Evolutionary conservation across 1,139 yeast species (phyloP), one percentile per base, ranked within the genome.

Genomic region (Kodamaea suecica): DNA sequence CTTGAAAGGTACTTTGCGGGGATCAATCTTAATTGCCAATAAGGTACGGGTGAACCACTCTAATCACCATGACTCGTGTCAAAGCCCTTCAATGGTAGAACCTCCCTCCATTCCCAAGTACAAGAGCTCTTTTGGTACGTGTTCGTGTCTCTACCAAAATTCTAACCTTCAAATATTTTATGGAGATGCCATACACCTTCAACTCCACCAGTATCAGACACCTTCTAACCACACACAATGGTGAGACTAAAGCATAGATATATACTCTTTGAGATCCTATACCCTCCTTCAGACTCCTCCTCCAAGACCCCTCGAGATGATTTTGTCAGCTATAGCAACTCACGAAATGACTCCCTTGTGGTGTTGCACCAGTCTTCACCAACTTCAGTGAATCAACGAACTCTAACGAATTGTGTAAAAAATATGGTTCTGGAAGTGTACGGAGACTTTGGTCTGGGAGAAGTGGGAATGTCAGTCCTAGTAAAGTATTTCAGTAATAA

Each of bases 221-320:
- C n/a, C n/a, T n/a, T n/a, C n/a, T n/a, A n/a, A n/a, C n/a, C n/a
- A n/a, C n/a, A n/a, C n/a, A n/a, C 7, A 11, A 88, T 90, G 97
- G 97, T 90, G 16, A 74, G 97, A 51, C 68, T 88, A 30, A 90
- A 90, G 57, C 82, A 88, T 21, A 66, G 97, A 45, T 90, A 90
- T 52, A 69, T 90, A 16, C 67, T 88, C 7, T 87, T 90, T 54
- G 95, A 88, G 45, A 61, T 90, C 1, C 57, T 85, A 10, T 80
- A 80, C 44, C 95, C 95, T 0, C 76, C 73, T 0, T 38, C 40
- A 1, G 30, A 30, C 7, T 46, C 40, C 10, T 11, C 32, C 6
- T 28, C 44, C 1, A 35, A 33, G 9, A 36, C 48, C 2, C 37
- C 45, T 3, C 33, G 44, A 7, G 53, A 49, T 1, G 53, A 52